Base-by-base conservation (phyloP, 305 asterid species). In the Nicotiana rustica region DNA sequence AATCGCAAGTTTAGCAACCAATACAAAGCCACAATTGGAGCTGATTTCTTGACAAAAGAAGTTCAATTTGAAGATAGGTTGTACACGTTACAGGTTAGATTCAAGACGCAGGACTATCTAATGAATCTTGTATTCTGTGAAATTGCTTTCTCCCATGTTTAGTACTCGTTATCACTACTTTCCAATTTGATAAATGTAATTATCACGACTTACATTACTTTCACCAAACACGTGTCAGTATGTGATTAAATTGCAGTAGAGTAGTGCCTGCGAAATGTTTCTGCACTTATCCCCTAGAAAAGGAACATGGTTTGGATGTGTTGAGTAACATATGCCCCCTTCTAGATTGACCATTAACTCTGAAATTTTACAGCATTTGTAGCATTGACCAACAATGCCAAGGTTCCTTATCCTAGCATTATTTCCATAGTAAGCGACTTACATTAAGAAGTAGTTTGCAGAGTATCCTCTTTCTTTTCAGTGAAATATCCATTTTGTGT, bases 1-100 rank as follows among this genome's bases (percentile, higher is more conserved):
- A 89, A 90, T 81, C 90, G 86, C 79, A 94, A 94, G 84, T 94
- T 92, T 86, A 92, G 93, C 80, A 88, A 91, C 77, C 98, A 91
- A 86, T 94, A 94, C 82, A 92, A 92, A 82, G 94, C 98, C 31
- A 94, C 96, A 38, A 93, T 93, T 86, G 97, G 97, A 64, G 97
- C 97, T 79, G 97, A 93, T 89, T 93, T 93, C 88, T 85, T 93
- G 88, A 93, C 97, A 41, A 93, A 91, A 83, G 97, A 92, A 86
- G 88, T 93, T 60, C 95, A 92, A 56, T 87, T 92, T 75, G 95
- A 93, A 59, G 97, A 93, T 77, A 89, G 94, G 87, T 83, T 92
- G 85, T 91, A 90, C 81, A 91, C 97, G 1, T 86, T 92, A 89
- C 97, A 92, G 93, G 97, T 92, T 47, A 80, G 86, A 55, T 47